Evolutionary conservation across 352 stramenopile genomes (phyloP), one percentile per base, ranked within the genome.

Genomic region (Globisporangium nodosum): DNA sequence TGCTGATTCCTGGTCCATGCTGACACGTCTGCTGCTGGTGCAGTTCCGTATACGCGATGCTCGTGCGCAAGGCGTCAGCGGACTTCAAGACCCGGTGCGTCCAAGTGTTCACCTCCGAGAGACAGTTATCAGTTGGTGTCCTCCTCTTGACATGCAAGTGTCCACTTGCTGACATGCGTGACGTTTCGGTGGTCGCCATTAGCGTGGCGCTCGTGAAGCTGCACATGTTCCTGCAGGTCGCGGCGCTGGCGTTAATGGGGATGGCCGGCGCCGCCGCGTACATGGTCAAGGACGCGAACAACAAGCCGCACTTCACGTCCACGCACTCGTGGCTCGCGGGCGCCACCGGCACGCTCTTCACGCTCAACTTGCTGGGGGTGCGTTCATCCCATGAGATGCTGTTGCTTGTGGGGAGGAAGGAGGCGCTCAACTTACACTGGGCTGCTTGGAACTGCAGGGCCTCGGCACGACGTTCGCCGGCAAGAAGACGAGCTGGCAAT

Each of bases 311-410:
- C 54, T 86, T 90, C 51, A 83, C 74, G 49, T 84, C 75, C 18
- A 78, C 70, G n/a, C 80, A 90, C 69, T 90, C 80, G 60, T 90
- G 80, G 80, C 52, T 86, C n/a, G 77, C 77, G 0, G 74, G 59
- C 5, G 65, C 30, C 16, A 84, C 71, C 16, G 61, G 55, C 35
- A 79, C 65, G 47, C 42, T 90, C 16, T 71, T 72, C n/a, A 65
- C 66, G 35, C 66, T 90, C 43, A 86, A 87, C 63, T 66, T 83
- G 52, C 63, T 90, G 5, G 78, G 75, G 8, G 79, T 89, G 61
- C 37, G 68, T 53, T 42, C 37, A 1, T 18, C 11, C 5, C 3
- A 5, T 12, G 35, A 42, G 35, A 12, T 13, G 8, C 3, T 35
- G 5, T 3, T 42, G 35, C 35, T 42, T 12, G 35, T 15, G 35